Conservation (phyloP, 2,329 filamentous ascomycete genomes). For the Penicillium fuscoglaucum region DNA sequence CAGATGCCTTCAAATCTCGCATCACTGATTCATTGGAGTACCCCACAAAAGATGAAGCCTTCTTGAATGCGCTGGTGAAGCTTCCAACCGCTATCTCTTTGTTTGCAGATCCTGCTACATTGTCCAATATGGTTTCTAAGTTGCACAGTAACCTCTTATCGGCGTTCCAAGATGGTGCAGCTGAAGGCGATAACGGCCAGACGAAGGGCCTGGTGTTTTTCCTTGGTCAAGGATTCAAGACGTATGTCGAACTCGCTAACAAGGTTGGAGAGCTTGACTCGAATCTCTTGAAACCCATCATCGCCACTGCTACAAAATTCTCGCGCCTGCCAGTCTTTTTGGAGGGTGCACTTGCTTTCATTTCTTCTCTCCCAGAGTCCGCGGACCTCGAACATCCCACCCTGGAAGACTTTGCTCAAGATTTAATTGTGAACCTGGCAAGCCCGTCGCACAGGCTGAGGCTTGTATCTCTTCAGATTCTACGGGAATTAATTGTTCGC, state of each 20-base stretch:
- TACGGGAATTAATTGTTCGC: slow-evolving; percentile 60
- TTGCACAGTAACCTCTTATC: slow-evolving; percentile 66
- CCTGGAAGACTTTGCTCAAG: slow-evolving; percentile 61
- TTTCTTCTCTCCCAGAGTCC: slow-evolving; percentile 31
- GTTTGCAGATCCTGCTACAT: slow-evolving; percentile 60
- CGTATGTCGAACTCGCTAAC: slow-evolving; percentile 67
- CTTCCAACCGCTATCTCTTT: slow-evolving; percentile 63
- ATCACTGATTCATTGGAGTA: slow-evolving; percentile 68
- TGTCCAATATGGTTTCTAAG: slow-evolving; percentile 65
- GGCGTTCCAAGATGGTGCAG: slow-evolving; percentile 61
- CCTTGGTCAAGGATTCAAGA: slow-evolving; percentile 70
- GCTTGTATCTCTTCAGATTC: slow-evolving; percentile 68
- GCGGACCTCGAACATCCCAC: slow-evolving; percentile 52
- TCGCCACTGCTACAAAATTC: slow-evolving; percentile 66
- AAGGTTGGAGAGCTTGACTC: slow-evolving; percentile 59
- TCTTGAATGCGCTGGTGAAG: slow-evolving; percentile 66
- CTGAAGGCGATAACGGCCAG: slow-evolving; percentile 57
- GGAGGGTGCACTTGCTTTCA: slow-evolving; percentile 59
- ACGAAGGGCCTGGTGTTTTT: slow-evolving; percentile 55
- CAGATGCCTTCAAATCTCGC: slow-evolving; percentile 64
- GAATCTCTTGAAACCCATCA: slow-evolving; percentile 64
- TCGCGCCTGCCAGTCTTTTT: slow-evolving; percentile 66
- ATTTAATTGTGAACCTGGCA: slow-evolving; percentile 71
- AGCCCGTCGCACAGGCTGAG: slow-evolving; percentile 74
- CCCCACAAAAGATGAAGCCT: slow-evolving; percentile 59